Percentiles rank a stretch among this genome's conserved stretches.
Evolutionary conservation across 139 green algal species (phyloP).

Genomic region (Protoeuglena noctilucae): DNA sequence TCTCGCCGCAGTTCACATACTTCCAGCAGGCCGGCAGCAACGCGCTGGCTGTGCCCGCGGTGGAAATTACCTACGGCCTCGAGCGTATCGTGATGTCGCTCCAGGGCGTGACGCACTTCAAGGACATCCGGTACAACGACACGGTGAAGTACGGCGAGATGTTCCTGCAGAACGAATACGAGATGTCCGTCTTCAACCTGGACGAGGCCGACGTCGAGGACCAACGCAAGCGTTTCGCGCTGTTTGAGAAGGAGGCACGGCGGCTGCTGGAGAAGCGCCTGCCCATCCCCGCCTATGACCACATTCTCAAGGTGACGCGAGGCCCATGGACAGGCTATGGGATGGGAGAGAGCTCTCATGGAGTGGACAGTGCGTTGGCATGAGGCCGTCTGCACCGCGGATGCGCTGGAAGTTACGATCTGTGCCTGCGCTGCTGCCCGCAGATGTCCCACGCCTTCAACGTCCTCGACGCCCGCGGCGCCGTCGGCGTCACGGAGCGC

Average conservation of each 20-base stretch:
- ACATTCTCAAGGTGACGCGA: conserved; percentile 98
- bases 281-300: conserved; percentile 88
- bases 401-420: too few species aligned
- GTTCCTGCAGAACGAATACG: conserved; percentile 93
- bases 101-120: conserved; percentile 89
- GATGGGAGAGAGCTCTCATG: too few species aligned
- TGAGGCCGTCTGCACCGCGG: too few species aligned
- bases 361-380: too few species aligned
- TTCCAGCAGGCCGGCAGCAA: conserved; percentile 83
- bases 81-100: conserved; percentile 94
- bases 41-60: conserved; percentile 49
- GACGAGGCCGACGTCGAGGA: conserved; percentile 68
- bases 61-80: conserved; percentile 98
- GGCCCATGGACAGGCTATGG: too few species aligned
- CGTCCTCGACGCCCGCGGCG: conserved; percentile 83
- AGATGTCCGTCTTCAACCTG: conserved; percentile 78
- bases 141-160: conserved; percentile 90
- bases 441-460: conserved; percentile 94
- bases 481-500: conserved; percentile 86
- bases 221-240: conserved; percentile 56
- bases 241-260: conserved; percentile 46
- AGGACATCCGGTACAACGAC: conserved; percentile 77
- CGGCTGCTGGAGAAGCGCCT: conserved; percentile 70
- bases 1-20: conserved; percentile 99
- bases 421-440: too few species aligned